A percentile compares a stretch with the other conserved stretches of the same genome.
These are phyloP conservation scores for Hypoxylon subgilvum DNA, from an alignment of 495 filamentous ascomycete genomes.

Conservation along the genomic window DNA sequence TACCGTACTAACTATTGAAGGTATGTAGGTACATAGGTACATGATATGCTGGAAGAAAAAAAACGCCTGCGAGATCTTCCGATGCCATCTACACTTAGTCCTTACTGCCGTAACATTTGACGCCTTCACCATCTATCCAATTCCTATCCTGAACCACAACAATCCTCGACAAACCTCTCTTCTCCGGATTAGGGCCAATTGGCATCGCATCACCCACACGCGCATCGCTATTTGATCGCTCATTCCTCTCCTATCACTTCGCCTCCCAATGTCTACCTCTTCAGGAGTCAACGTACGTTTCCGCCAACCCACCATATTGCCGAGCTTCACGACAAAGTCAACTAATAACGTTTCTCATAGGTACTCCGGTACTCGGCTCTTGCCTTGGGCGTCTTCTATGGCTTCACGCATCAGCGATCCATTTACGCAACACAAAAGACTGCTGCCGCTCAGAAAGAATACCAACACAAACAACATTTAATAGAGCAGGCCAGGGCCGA, in stretches of 20 bases:
- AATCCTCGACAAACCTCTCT: slow-evolving; percentile 30
- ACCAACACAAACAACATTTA: slow-evolving; percentile 81
- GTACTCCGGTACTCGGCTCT: slow-evolving; percentile 95
- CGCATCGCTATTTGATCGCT: slow-evolving; percentile 32
- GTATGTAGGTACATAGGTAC: background rate
- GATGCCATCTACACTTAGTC: slow-evolving; percentile 30
- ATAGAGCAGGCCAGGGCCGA: slow-evolving; percentile 91
- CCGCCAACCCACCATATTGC: slow-evolving; percentile 13
- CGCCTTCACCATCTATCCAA: slow-evolving; percentile 22
- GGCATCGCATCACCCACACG: slow-evolving; percentile 31
- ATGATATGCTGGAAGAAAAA: slow-evolving; percentile 21
- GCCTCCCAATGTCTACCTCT: slow-evolving; percentile 59
- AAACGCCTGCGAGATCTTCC: slow-evolving; percentile 37
- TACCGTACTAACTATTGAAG: background rate
- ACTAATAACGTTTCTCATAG: slow-evolving; percentile 55
- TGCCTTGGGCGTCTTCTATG: slow-evolving; percentile 85
- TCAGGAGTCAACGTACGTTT: slow-evolving; percentile 68
- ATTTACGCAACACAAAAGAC: slow-evolving; percentile 71
- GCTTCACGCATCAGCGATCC: slow-evolving; percentile 83
- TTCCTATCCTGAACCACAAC: slow-evolving; percentile 15
- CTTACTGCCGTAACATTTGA: slow-evolving; percentile 25
- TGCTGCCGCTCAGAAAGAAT: slow-evolving; percentile 74
- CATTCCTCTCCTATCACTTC: slow-evolving; percentile 11
- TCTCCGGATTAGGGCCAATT: slow-evolving; percentile 35
- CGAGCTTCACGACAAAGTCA: slow-evolving; percentile 15